Evolutionary conservation across 2,329 filamentous ascomycete genomes (phyloP).

Genomic region (Diaporthe capsici): DNA sequence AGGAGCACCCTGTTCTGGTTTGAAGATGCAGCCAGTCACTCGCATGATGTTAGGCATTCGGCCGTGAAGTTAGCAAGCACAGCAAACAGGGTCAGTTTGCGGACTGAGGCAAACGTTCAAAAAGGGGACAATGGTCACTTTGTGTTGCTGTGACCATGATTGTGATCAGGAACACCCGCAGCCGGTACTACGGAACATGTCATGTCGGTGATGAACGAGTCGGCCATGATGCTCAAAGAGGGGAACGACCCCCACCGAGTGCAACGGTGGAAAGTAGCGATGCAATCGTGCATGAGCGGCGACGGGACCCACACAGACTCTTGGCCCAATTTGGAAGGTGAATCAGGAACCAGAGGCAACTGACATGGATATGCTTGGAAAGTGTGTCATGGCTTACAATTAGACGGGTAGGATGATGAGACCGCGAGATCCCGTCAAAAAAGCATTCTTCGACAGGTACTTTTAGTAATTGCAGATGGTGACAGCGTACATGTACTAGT

Average conservation of each 20-base stretch:
- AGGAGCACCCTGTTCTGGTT: background rate
- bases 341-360: slow-evolving; percentile 5
- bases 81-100: background rate
- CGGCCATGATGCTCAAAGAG: slow-evolving; percentile 12
- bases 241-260: background rate
- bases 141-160: background rate
- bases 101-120: too few relatives aligned
- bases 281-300: slow-evolving; percentile 17
- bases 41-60: background rate
- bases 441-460: background rate
- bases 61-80: background rate
- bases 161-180: background rate
- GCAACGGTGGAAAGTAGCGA: slow-evolving; percentile 1
- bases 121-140: background rate
- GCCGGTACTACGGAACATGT: background rate
- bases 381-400: background rate
- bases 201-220: slow-evolving; percentile 21
- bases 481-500: too few relatives aligned
- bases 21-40: background rate
- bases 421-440: background rate
- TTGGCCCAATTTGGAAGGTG: slow-evolving; percentile 15
- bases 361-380: slow-evolving; percentile 16
- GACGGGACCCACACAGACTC: slow-evolving; percentile 1
- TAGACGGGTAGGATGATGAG: background rate
- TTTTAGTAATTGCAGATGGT: background rate